These are phyloP conservation scores for Globisporangium spiculum DNA, from an alignment of 352 stramenopile genomes.

Conservation along the genomic window DNA sequence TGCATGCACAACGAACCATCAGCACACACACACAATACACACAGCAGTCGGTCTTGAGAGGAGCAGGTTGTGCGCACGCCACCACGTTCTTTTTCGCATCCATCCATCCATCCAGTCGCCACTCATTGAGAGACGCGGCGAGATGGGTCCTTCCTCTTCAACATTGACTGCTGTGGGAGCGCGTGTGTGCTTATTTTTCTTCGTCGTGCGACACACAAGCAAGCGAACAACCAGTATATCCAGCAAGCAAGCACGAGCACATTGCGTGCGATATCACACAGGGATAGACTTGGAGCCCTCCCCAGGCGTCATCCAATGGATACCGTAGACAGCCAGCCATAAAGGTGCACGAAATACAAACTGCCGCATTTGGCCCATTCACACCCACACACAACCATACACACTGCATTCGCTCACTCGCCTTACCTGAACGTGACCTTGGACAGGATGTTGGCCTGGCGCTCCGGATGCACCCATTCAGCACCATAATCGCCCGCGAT, in stretches of 20 bases:
- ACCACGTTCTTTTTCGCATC: neutral
- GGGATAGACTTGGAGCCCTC: neutral
- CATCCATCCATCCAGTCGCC: neutral
- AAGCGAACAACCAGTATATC: neutral
- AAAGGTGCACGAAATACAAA: neutral
- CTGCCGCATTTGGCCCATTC: neutral
- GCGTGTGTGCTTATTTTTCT: neutral
- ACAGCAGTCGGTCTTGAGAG: neutral
- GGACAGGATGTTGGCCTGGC: slow-evolving; percentile 10
- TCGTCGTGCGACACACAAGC: neutral
- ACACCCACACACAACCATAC: too few species aligned
- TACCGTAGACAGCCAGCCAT: neutral
- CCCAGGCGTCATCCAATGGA: neutral
- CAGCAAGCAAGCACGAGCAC: neutral
- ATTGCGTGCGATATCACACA: neutral
- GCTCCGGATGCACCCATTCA: slow-evolving; percentile 6
- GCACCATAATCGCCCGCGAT: neutral
- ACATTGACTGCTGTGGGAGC: neutral
- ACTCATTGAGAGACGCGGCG: neutral
- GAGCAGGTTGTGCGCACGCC: neutral
- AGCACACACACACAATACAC: neutral
- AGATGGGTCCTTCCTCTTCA: neutral
- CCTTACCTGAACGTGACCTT: slow-evolving; percentile 18
- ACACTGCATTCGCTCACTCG: neutral
- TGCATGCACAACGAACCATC: neutral